phyloP scores from a whole-genome alignment of 176 grass and related monocot genomes.

The Bolboschoenus planiculmis region DNA sequence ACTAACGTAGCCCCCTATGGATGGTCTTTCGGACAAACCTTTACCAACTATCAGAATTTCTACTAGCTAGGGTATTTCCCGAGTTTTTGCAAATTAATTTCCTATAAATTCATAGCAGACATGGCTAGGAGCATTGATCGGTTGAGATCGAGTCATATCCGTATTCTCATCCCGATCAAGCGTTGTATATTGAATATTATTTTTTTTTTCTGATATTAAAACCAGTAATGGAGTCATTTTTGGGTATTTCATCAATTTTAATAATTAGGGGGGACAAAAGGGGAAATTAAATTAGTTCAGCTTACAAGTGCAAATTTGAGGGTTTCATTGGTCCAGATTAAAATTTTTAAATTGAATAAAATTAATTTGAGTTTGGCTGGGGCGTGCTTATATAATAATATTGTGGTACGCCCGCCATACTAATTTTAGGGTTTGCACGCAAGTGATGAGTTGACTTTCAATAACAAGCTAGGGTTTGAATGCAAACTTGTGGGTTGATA shows the following conservation, averaged over 20 bases:
- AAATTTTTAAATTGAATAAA: neutral
- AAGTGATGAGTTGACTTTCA: constrained; percentile 18
- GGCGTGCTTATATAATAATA: neutral
- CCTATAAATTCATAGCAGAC: neutral
- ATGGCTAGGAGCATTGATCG: neutral
- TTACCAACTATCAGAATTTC: constrained; percentile 48
- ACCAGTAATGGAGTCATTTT: neutral
- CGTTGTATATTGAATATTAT: constrained; percentile 9
- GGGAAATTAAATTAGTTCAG: neutral
- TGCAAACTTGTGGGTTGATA: neutral
- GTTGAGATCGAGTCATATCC: neutral
- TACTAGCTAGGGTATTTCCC: constrained; percentile 19
- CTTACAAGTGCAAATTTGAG: neutral
- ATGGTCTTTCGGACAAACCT: constrained; percentile 76
- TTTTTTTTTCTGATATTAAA: constrained; percentile 24
- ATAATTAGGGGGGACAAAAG: neutral
- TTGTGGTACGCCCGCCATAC: constrained; percentile 12
- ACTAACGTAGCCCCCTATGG: constrained; percentile 8
- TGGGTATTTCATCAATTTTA: constrained; percentile 2
- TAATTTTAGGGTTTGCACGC: constrained; percentile 11
- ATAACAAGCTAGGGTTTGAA: neutral
- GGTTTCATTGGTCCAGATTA: neutral
- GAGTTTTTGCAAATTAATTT: neutral
- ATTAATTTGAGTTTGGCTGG: constrained; percentile 2
- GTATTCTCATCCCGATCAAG: neutral